These are phyloP conservation scores for Thuja plicata DNA, from an alignment of 83 land plant species.

Conservation along the genomic window DNA sequence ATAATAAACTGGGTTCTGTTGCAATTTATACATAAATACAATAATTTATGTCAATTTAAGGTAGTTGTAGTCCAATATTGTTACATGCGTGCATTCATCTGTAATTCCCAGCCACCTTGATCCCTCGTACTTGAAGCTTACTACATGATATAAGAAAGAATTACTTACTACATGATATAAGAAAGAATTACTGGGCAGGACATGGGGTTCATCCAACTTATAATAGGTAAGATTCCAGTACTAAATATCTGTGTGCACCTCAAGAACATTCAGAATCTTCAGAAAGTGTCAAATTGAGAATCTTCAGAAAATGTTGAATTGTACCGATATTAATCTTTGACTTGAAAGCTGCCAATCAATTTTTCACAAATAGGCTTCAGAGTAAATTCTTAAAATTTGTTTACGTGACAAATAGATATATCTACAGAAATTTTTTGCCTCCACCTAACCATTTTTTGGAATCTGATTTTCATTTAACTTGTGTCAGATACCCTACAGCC, in stretches of 20 bases:
- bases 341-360: background rate
- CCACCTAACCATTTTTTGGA: background rate
- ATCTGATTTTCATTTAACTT: background rate
- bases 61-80: background rate
- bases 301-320: background rate
- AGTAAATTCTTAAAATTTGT: background rate
- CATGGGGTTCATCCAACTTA: background rate
- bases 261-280: background rate
- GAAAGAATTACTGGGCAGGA: background rate
- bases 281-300: background rate
- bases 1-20: background rate
- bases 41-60: background rate
- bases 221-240: background rate
- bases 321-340: background rate
- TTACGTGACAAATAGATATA: background rate
- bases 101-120: background rate
- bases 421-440: background rate
- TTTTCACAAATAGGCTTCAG: background rate
- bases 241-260: background rate
- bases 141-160: background rate
- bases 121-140: background rate
- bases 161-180: background rate
- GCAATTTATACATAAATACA: background rate
- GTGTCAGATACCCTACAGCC: background rate
- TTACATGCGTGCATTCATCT: background rate